phyloP scores from a whole-genome alignment of 2,329 filamentous ascomycete genomes.

The Pseudogymnoascus sp. region DNA sequence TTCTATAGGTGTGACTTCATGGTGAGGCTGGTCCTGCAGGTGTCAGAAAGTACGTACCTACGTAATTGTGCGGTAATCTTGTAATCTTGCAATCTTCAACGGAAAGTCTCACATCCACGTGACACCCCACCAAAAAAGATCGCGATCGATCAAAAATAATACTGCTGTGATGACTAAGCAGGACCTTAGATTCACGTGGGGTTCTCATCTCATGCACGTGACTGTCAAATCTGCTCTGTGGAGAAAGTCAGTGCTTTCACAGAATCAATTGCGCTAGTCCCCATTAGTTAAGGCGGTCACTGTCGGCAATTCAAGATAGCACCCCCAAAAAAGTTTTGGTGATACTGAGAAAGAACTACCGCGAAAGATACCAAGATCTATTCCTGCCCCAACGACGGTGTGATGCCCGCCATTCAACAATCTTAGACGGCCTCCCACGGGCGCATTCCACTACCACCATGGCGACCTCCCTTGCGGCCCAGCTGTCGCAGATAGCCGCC shows the following conservation, averaged over 20 bases:
- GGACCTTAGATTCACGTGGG: neutral
- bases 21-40: neutral
- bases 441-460: slow-evolving; percentile 36
- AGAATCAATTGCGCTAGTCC: neutral
- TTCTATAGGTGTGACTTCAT: neutral
- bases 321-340: slow-evolving; percentile 6
- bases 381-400: slow-evolving; percentile 2
- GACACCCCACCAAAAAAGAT: neutral
- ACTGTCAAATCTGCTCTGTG: neutral
- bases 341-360: slow-evolving; percentile 5
- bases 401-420: slow-evolving; percentile 7
- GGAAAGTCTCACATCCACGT: neutral
- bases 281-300: neutral
- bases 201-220: neutral
- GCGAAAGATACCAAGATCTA: neutral
- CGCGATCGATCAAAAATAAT: too few relatives aligned
- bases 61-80: neutral
- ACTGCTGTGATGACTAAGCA: neutral
- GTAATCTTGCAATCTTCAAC: neutral
- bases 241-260: neutral
- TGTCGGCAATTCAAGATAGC: slow-evolving; percentile 2
- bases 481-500: slow-evolving; percentile 85
- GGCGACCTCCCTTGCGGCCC: slow-evolving; percentile 81
- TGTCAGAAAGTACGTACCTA: neutral
- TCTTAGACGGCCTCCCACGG: neutral